A percentile compares a stretch with the other conserved stretches of the same genome.
Conservation (phyloP, 441 rosid species). For the Jatropha multifida region DNA sequence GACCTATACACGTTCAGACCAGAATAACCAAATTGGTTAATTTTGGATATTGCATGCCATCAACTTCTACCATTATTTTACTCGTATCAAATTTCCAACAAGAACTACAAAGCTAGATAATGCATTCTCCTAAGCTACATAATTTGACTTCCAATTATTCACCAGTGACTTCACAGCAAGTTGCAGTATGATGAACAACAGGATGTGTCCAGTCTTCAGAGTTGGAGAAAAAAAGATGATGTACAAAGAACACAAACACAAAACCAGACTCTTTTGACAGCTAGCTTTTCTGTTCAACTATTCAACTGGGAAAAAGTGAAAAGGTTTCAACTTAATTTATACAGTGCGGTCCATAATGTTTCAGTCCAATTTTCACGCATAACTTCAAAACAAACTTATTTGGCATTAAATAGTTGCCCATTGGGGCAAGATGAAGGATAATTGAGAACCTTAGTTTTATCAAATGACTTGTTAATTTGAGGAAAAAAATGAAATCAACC, state of each 20-base stretch:
- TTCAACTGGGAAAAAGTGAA: background rate
- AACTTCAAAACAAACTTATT: too few relatives aligned
- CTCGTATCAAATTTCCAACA: background rate
- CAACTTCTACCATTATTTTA: background rate
- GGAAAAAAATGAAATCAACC: background rate
- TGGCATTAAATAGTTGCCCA: too few relatives aligned
- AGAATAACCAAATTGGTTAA: background rate
- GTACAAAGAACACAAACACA: background rate
- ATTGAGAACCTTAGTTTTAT: too few relatives aligned
- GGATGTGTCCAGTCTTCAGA: background rate
- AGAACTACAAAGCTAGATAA: background rate
- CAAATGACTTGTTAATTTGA: background rate
- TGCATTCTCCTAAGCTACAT: background rate
- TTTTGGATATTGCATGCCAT: background rate
- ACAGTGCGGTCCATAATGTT: background rate
- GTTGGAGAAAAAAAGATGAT: background rate
- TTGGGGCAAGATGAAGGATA: too few relatives aligned
- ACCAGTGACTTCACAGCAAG: background rate
- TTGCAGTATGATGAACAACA: background rate
- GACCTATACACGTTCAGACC: background rate
- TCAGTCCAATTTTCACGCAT: background rate
- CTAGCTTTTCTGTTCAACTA: background rate
- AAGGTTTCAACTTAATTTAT: background rate
- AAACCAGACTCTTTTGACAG: background rate
- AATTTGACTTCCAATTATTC: background rate